Base-by-base conservation (phyloP, 2,329 filamentous ascomycete genomes). In the Diaporthe caulivora region DNA sequence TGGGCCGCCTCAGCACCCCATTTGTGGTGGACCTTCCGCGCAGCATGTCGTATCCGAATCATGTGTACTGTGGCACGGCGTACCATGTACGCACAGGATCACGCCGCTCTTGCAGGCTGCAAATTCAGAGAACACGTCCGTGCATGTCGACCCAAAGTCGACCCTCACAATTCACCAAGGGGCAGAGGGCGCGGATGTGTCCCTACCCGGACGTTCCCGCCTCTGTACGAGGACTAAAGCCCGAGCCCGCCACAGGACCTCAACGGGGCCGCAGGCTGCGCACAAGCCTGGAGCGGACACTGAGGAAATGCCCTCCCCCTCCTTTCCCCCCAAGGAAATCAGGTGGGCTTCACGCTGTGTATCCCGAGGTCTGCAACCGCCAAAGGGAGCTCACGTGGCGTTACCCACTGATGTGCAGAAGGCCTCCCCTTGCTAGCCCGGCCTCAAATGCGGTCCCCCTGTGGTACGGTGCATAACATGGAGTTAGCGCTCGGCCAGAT, bases 361-460 rank as follows among this genome's bases (percentile, higher is more conserved):
- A 71, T 73, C 68, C 68, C 47, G 71, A 73, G 17, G 57, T 44
- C 67, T 75, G 74, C 71, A 73, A 71, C 74, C 71, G 60, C 71
- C 68, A 62, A 60, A 67, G 26, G 26, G 58, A 49, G 55, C 67
- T 75, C 74, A 75, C 74, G 74, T 75, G 74, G 74, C 74, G 62
- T 67, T 75, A 70, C 67, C 74, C 74, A 73, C 74, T 68, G 67
- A 75, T 70, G 57, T 75, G 74, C 71, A 71, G 71, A 62, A 57
- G 51, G 54, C 31, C 55, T 67, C 60, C 60, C 71, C 73, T 69
- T 73, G 72, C 72, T 71, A 74, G 72, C 18, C 72, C 65, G 71
- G 55, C 71, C 47, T 55, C 47, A 44, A 44, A 60, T 37, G 54
- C 65, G 71, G 67, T 71, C 47, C 67, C 49, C 67, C 34, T 55